A percentile compares a stretch with the other conserved stretches of the same genome.
These are phyloP conservation scores for Flammula alnicola DNA, from an alignment of 1,284 basidiomycete genomes.

Conservation along the genomic window DNA sequence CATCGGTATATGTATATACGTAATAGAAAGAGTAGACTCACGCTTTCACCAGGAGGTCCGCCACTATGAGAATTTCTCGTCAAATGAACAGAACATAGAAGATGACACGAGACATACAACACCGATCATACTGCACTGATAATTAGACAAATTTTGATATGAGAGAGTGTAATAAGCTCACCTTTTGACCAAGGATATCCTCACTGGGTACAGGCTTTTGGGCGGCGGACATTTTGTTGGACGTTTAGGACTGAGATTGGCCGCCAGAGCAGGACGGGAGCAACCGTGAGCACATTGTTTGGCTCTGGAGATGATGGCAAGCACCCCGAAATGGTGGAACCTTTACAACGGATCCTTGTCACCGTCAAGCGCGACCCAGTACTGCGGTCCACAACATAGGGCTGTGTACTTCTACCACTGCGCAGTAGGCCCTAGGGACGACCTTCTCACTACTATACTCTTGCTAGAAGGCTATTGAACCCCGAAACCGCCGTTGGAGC, in stretches of 20 bases:
- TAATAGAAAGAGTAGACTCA: slow-evolving; percentile 38
- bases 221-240: slow-evolving; percentile 50
- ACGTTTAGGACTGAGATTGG: slow-evolving; percentile 1
- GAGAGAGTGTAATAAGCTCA: slow-evolving; percentile 34
- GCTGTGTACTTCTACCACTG: no score
- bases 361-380: no score
- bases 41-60: slow-evolving; percentile 81
- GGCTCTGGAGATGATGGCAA: slow-evolving; percentile 23
- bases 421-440: no score
- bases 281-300: slow-evolving; percentile 35
- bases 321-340: no score
- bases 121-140: slow-evolving; percentile 82
- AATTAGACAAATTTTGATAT: slow-evolving; percentile 4
- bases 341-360: no score
- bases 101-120: slow-evolving; percentile 62
- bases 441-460: no score
- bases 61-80: slow-evolving; percentile 49
- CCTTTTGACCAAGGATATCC: slow-evolving; percentile 87
- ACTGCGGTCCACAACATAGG: no score
- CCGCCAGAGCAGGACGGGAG: slow-evolving; percentile 23
- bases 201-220: slow-evolving; percentile 77
- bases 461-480: no score
- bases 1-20: slow-evolving; percentile 3
- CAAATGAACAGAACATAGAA: slow-evolving; percentile 10
- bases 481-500: no score